Base-by-base conservation (phyloP, 140 eudicot genomes). In the Anethum foeniculum region DNA sequence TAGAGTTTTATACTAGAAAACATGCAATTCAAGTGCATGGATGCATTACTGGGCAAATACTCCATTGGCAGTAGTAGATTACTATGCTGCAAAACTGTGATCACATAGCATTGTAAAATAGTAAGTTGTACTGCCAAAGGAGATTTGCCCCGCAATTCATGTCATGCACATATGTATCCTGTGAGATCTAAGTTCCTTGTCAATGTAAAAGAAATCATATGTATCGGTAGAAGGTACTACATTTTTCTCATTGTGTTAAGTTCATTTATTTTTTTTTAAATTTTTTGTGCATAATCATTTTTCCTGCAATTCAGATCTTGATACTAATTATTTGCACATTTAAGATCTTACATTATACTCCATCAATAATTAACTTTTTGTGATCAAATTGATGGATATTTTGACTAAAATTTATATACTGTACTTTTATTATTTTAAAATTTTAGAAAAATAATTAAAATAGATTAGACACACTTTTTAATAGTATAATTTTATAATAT, bases 111-210 rank as follows among this genome's bases (percentile, higher is more conserved):
- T 68, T n/a, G 71, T 68, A 54, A 48, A 68, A 51, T 49, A 49
- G 68, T 54, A 36, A 38, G 16, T 56, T 62, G 27, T 36, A 56
- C 72, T 78, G 81, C 81, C 81, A 78, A 78, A 58, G 81, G 81
- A 78, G 81, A 78, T 78, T 58, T 78, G 73, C 52, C 54, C 81
- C 27, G 72, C 73, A 78, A 78, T 79, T 62, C 64, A 39, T 39
- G 23, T 47, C 52, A 10, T 47, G 64, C 64, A 60, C 68, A 7
- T 60, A 60, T 25, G 6, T 60, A 18, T 1, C 65, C 9, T 56
- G 21, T 56, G n/a, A n/a, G n/a, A 54, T 54, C 25, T 34, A 49
- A 49, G 54, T 49, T 49, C 21, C 15, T 2, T 14, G 21, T 49
- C 18, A 4, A 13, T 49, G 54, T 9, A 13, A 49, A 49, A 49